These are phyloP conservation scores for Exophiala dermatitidis DNA, from an alignment of 2,329 filamentous ascomycete genomes.

Conservation along the genomic window DNA sequence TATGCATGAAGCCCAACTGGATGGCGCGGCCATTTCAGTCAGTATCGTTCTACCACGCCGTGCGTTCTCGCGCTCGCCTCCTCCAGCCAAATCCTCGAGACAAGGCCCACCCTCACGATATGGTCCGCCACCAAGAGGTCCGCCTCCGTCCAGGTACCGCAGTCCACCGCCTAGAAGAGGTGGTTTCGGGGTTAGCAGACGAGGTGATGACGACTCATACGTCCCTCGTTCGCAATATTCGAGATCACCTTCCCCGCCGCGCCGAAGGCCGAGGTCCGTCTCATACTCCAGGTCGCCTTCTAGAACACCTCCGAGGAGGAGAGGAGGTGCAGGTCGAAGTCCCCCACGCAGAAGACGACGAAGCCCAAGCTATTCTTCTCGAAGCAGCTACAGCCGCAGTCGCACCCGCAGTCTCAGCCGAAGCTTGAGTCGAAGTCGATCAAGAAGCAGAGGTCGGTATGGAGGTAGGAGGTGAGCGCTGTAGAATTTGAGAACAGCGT, in stretches of 20 bases:
- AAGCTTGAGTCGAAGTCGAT: conserved; percentile 46
- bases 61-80: conserved; percentile 74
- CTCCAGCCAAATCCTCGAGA: conserved; percentile 57
- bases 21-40: conserved; percentile 74
- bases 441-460: conserved; percentile 42
- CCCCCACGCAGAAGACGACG: conserved; percentile 43
- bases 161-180: conserved; percentile 33
- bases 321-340: conserved; percentile 32
- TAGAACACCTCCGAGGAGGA: conserved; percentile 37
- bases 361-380: conserved; percentile 58
- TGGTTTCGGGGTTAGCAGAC: conserved; percentile 33
- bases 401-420: conserved; percentile 42
- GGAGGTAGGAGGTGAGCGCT: conserved; percentile 25
- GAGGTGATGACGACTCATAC: conserved; percentile 43
- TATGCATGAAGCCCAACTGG: conserved; percentile 96
- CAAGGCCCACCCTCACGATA: conserved; percentile 35
- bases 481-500: neutral
- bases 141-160: conserved; percentile 30
- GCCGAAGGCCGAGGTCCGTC: conserved; percentile 35
- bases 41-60: conserved; percentile 80
- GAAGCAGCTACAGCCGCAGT: conserved; percentile 49
- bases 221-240: conserved; percentile 49
- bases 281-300: conserved; percentile 36
- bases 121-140: conserved; percentile 27
- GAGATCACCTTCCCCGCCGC: conserved; percentile 35